phyloP scores from a whole-genome alignment of 257 asterid species.

The Gentiana dahurica region DNA sequence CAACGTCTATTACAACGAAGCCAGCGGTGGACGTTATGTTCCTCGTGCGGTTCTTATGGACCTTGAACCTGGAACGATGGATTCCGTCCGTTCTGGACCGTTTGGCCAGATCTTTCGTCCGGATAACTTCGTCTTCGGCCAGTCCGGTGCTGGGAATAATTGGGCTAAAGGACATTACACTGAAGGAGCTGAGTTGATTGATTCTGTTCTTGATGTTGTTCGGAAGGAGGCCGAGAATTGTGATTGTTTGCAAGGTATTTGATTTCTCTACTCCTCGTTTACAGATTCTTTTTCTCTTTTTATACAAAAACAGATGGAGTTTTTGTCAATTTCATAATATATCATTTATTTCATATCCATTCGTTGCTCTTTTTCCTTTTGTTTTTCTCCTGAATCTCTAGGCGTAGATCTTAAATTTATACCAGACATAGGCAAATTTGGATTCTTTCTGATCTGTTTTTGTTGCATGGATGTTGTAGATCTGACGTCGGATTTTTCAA shows the following conservation, averaged over 20 bases:
- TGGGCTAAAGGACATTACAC: conserved; percentile 80
- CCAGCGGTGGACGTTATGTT: conserved; percentile 62
- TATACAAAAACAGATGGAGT: too few species aligned
- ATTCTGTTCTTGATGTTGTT: conserved; percentile 65
- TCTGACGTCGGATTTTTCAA: too few species aligned
- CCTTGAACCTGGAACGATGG: conserved; percentile 76
- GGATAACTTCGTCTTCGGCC: conserved; percentile 63
- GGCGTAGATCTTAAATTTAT: too few species aligned
- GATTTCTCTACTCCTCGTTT: too few species aligned
- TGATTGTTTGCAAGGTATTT: conserved; percentile 60
- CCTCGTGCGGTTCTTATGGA: conserved; percentile 66
- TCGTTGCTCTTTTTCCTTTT: too few species aligned
- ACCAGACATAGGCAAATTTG: too few species aligned
- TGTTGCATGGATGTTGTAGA: too few species aligned
- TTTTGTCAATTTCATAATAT: too few species aligned
- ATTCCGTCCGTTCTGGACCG: conserved; percentile 57
- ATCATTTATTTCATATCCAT: too few species aligned
- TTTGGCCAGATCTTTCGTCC: conserved; percentile 58
- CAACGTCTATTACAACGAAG: conserved; percentile 67
- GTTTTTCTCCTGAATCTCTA: too few species aligned
- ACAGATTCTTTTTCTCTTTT: too few species aligned
- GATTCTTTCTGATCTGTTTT: too few species aligned
- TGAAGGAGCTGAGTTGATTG: conserved; percentile 65
- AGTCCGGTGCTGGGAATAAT: conserved; percentile 62
- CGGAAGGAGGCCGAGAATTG: conserved; percentile 71